Conservation (phyloP, 1,284 basidiomycete genomes). For the Cryptococcus sp. region DNA sequence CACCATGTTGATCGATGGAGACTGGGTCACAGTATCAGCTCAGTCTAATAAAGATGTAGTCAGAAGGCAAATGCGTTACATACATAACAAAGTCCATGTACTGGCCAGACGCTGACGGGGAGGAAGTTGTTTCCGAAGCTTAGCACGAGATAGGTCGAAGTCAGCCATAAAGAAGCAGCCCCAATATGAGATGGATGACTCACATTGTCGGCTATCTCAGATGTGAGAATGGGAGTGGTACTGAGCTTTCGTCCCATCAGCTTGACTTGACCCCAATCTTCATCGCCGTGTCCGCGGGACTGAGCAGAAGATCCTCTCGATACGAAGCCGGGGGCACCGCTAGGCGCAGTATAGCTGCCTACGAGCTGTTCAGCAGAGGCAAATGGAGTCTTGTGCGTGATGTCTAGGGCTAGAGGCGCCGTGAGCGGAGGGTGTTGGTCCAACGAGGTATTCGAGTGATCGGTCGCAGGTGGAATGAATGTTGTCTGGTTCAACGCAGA, state of each 20-base stretch:
- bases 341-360: constrained; percentile 61
- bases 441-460: background rate
- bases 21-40: constrained; percentile 27
- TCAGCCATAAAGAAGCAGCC: background rate
- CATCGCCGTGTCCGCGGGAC: constrained; percentile 35
- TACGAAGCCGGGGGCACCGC: constrained; percentile 75
- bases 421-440: constrained; percentile 10
- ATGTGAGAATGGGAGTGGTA: constrained; percentile 62
- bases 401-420: constrained; percentile 41
- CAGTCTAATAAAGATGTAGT: constrained; percentile 4
- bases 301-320: constrained; percentile 38
- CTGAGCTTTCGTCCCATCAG: constrained; percentile 60
- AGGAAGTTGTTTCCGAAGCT: constrained; percentile 75
- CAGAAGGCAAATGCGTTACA: constrained; percentile 9
- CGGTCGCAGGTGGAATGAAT: constrained; percentile 11
- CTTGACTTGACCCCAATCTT: constrained; percentile 45
- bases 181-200: constrained; percentile 28
- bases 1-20: constrained; percentile 92
- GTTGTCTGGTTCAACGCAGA: constrained; percentile 29
- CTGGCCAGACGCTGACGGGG: constrained; percentile 74
- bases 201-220: constrained; percentile 64
- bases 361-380: constrained; percentile 31
- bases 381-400: constrained; percentile 49
- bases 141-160: background rate
- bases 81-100: constrained; percentile 83